Base-by-base conservation (phyloP, 495 filamentous ascomycete species). In the Penicillium flavigenum region DNA sequence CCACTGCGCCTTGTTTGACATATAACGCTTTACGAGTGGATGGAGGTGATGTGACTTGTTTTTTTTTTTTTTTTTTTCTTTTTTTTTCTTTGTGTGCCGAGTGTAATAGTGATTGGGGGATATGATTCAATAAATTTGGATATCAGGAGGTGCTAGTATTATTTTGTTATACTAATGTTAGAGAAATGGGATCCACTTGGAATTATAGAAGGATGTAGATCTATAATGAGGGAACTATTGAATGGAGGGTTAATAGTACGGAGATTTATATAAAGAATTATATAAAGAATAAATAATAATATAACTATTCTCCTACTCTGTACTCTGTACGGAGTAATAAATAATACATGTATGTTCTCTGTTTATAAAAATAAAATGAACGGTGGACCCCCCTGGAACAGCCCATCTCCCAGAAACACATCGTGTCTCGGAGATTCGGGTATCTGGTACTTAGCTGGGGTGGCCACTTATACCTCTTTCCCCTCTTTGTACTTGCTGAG, bases 371-470 rank as follows among this genome's bases (percentile, higher is more conserved):
- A 51, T 17, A 17, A 24, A 49, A 34, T 44, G 48, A 66, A 56
- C 51, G 58, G 58, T 58, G 57, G 24, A 48, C 19, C 61, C 53
- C 50, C 41, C 60, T 50, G 47, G 32, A 51, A 51, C 48, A 49
- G 24, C 3, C 27, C 16, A 50, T 50, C 47, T 22, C 34, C 29
- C 34, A 53, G 70, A 73, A 74, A 74, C 71, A 69, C 60, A 54
- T 63, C 61, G 66, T 74, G 72, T 76, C 73, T 76, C 73, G 47
- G 24, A 20, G 22, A 29, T 10, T 51, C 36, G 24, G 12, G 58
- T 61, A 57, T 47, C 41, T 43, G 54, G 59, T 61, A 61, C 59
- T 57, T 61, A 11, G 0, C 27, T 26, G 50, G 39, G n/a, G 32
- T 36, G 14, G 20, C 51, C 29, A 8, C 27, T 36, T 3, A 8